Evolutionary conservation across 2,329 filamentous ascomycete species (phyloP).

Genomic region (Cercospora sojina): DNA sequence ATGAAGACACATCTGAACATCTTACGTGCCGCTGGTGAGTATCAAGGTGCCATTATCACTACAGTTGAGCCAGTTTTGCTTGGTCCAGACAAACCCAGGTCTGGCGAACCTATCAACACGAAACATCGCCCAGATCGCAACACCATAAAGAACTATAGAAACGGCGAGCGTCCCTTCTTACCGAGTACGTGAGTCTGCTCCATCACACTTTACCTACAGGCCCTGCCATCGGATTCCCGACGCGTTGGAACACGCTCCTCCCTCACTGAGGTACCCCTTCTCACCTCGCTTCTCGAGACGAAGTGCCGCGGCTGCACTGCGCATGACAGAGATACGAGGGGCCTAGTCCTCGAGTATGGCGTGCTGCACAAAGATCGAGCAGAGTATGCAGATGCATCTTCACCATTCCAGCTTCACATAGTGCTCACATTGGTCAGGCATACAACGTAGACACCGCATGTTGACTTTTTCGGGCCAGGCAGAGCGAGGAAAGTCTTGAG

Average conservation of each 20-base stretch:
- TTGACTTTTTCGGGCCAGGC: not conserved
- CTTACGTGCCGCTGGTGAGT: not conserved
- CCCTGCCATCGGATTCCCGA: not conserved
- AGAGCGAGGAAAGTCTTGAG: not conserved
- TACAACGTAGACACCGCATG: not conserved
- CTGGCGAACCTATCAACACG: slow-evolving; percentile 7
- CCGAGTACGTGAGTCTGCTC: not conserved
- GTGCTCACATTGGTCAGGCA: not conserved
- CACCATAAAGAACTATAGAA: not conserved
- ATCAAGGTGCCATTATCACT: not conserved
- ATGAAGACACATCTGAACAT: not conserved
- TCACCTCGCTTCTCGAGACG: not conserved
- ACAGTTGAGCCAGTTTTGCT: not conserved
- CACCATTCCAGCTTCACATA: too few relatives aligned
- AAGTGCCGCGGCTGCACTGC: not conserved
- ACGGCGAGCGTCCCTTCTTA: not conserved
- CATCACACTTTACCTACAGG: not conserved
- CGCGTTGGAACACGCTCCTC: not conserved
- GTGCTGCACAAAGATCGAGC: not conserved
- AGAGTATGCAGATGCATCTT: not conserved
- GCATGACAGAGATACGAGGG: not conserved
- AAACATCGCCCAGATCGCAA: slow-evolving; percentile 10
- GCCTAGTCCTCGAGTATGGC: not conserved
- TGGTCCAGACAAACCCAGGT: not conserved
- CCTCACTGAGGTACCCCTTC: too few relatives aligned